phyloP scores from a whole-genome alignment of 805 yeast species.

The Grigorovia yakushimaensis region DNA sequence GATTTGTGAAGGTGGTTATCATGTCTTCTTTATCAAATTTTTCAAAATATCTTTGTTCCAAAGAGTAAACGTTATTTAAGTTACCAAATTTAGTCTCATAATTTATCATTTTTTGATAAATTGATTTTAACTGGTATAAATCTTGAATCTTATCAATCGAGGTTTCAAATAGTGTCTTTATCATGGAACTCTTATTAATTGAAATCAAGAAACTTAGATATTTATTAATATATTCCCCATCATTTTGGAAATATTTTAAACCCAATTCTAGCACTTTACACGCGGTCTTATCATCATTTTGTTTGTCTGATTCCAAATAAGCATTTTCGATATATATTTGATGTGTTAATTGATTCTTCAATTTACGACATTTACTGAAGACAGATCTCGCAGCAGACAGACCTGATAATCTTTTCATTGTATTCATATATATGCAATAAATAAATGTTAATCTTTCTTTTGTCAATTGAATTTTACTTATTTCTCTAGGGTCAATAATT shows the following conservation, averaged over 20 bases:
- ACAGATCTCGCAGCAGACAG: conserved; percentile 62
- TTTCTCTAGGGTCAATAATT: conserved; percentile 2
- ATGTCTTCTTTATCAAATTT: conserved; percentile 51
- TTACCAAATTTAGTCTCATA: conserved; percentile 68
- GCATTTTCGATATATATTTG: conserved; percentile 80
- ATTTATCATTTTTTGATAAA: conserved; percentile 50
- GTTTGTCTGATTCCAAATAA: conserved; percentile 58
- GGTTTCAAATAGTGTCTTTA: conserved; percentile 75
- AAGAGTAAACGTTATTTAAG: conserved; percentile 50
- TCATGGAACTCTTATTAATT: conserved; percentile 59
- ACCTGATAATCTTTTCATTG: conserved; percentile 58
- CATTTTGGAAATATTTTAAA: conserved; percentile 41
- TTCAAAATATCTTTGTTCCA: conserved; percentile 58
- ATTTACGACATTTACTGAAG: conserved; percentile 61
- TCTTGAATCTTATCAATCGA: conserved; percentile 42
- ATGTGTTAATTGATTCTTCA: conserved; percentile 46
- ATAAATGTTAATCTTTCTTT: conserved; percentile 43
- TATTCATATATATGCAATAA: conserved; percentile 60
- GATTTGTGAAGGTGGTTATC: conserved; percentile 30
- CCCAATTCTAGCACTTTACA: conserved; percentile 72
- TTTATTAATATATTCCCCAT: conserved; percentile 53
- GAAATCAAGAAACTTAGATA: conserved; percentile 66
- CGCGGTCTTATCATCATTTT: conserved; percentile 60
- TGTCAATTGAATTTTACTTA: conserved; percentile 2
- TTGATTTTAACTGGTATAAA: conserved; percentile 32